Percentiles rank a stretch among this genome's conserved stretches.
phyloP scores from a whole-genome alignment of 192 early-diverging fungal genomes.

The Backusella liffmaniae region DNA sequence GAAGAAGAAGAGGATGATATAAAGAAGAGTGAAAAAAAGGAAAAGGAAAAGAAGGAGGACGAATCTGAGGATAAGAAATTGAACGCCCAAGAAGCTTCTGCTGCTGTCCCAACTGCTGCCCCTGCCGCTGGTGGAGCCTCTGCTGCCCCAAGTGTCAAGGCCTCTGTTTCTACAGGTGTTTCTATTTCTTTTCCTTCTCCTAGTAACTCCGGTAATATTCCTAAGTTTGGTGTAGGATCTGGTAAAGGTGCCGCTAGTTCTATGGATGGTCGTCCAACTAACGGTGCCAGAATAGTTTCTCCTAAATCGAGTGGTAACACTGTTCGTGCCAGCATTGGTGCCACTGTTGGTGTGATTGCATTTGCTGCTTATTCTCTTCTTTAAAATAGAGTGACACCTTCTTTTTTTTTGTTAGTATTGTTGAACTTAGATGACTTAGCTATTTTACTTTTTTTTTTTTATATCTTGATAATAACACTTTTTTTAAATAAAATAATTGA shows the following conservation, averaged over 20 bases:
- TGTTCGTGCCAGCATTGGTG: not conserved
- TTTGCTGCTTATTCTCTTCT: not conserved
- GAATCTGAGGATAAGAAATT: not conserved
- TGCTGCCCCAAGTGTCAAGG: not conserved
- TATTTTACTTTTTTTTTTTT: not conserved
- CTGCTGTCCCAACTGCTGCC: not conserved
- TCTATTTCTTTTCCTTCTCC: not conserved
- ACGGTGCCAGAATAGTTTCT: not conserved
- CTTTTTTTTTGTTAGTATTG: not conserved
- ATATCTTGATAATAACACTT: not conserved
- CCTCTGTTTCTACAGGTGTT: not conserved
- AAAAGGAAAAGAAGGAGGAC: not conserved
- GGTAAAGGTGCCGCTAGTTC: not conserved
- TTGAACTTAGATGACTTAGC: not conserved
- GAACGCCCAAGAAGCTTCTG: not conserved
- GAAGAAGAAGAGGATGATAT: not conserved
- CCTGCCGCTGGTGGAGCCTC: not conserved
- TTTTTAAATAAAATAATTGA: not conserved
- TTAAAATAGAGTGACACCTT: not conserved
- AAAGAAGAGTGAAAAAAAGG: not conserved
- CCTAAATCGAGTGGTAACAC: slow-evolving; percentile 11
- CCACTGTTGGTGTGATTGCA: not conserved
- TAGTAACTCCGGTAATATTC: not conserved
- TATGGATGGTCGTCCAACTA: not conserved
- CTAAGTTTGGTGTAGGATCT: not conserved